Evolutionary conservation across 1,139 yeast genomes (phyloP), one percentile per base, ranked within the genome.

Genomic region (Nakaseomyces bracarensis): DNA sequence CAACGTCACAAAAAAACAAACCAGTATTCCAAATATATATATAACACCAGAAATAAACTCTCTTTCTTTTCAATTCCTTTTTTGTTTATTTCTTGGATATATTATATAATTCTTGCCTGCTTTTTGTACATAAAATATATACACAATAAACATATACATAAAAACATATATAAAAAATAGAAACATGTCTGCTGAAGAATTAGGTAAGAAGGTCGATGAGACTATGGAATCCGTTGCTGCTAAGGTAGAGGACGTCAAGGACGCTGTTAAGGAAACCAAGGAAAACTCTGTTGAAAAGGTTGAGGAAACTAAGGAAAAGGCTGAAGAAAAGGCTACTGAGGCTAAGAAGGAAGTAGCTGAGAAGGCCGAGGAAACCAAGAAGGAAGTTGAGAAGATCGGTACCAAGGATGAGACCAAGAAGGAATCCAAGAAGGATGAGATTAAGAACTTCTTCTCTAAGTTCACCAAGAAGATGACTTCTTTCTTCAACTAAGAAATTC

Each of bases 261-360:
- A 16, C n/a, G 20, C 18, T 7, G 34, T 27, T 27, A 13, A 44
- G 11, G 29, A 27, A 27, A 13, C 14, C 14, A 13, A 10, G 14
- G 30, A 27, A 9, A 27, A 40, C 28, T 50, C 51, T 30, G 47
- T 55, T 4, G 51, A 54, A 50, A 55, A 39, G 19, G 43, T 38
- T 20, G 49, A 34, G 52, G 52, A 42, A 49, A 54, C 16, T 42
- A 46, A 26, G 50, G 55, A 44, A 46, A 51, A 36, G 49, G 50
- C 40, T 40, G 40, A 41, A 33, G 45, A 45, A 30, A 40, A 48
- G 21, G 57, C 55, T 15, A 59, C 54, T 36, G 45, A 44, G 28
- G 48, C 54, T 4, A 52, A 54, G 27, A 46, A 49, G 28, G 55
- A 49, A 2, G 53, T 51, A 7, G 43, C 49, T 11, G 54, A 53